Percentiles rank a stretch among this genome's conserved stretches.
phyloP scores from a whole-genome alignment of 2,329 filamentous ascomycete genomes.

The Podosphaera fusca region DNA sequence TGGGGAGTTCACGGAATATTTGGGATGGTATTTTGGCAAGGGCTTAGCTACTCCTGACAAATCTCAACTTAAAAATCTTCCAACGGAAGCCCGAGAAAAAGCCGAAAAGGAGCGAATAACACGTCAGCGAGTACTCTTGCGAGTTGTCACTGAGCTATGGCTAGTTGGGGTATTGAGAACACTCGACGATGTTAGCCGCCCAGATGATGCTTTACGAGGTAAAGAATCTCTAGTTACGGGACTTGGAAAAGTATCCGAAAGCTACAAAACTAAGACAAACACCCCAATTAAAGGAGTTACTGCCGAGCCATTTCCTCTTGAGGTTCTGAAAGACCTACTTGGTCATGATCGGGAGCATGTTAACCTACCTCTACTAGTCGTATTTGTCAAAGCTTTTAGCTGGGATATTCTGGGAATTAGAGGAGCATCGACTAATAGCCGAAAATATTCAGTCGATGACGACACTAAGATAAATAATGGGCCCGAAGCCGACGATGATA shows the following conservation, averaged over 20 bases:
- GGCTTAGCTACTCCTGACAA: constrained; percentile 83
- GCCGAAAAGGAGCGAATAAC: constrained; percentile 86
- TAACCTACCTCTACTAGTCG: constrained; percentile 74
- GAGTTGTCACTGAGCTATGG: constrained; percentile 91
- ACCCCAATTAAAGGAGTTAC: constrained; percentile 37
- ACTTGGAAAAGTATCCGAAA: constrained; percentile 36
- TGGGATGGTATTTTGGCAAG: constrained; percentile 80
- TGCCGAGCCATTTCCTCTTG: constrained; percentile 80
- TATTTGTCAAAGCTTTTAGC: constrained; percentile 88
- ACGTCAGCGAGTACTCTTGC: constrained; percentile 64
- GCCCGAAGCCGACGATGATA: constrained; percentile 24
- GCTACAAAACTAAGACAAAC: constrained; percentile 27
- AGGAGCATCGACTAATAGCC: constrained; percentile 45
- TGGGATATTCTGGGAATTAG: constrained; percentile 86
- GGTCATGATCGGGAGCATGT: constrained; percentile 81
- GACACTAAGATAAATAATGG: constrained; percentile 30
- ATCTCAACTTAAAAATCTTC: constrained; percentile 51
- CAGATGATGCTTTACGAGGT: constrained; percentile 32
- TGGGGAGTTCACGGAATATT: constrained; percentile 67
- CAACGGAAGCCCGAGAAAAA: constrained; percentile 65
- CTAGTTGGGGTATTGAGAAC: constrained; percentile 72
- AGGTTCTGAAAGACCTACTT: constrained; percentile 91
- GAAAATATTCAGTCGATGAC: constrained; percentile 66
- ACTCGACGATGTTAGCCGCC: constrained; percentile 40
- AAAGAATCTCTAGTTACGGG: constrained; percentile 23